These are phyloP conservation scores for Prinsepia uniflora DNA, from an alignment of 306 rosid species.

Conservation along the genomic window DNA sequence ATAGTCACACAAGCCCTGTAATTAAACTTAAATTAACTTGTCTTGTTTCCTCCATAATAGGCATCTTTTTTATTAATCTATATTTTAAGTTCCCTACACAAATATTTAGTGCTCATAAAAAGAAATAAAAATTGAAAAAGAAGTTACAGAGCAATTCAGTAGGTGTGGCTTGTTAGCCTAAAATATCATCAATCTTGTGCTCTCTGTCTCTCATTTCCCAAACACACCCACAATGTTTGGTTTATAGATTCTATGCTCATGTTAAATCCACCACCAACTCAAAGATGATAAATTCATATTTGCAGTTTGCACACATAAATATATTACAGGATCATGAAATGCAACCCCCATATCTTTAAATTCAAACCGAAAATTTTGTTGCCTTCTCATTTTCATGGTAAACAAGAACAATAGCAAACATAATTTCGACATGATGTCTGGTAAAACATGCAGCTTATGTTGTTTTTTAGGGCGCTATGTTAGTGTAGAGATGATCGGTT, in stretches of 20 bases:
- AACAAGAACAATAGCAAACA: neutral
- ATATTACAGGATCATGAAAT: conserved; percentile 14
- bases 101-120: neutral
- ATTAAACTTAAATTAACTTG: too few relatives aligned
- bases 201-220: conserved; percentile 18
- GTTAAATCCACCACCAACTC: conserved; percentile 21
- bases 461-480: neutral
- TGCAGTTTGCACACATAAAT: neutral
- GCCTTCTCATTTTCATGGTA: neutral
- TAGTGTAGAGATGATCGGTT: neutral
- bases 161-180: conserved; percentile 7
- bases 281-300: neutral
- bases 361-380: neutral
- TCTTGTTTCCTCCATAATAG: neutral
- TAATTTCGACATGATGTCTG: conserved; percentile 5
- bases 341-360: neutral
- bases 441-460: neutral
- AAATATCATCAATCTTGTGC: neutral
- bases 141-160: neutral
- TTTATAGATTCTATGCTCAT: conserved; percentile 27
- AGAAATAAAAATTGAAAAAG: neutral
- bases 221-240: conserved; percentile 23
- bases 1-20: neutral
- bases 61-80: neutral
- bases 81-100: neutral